Evolutionary conservation across 768 basidiomycete genomes (phyloP).

Genomic region (Naganishia friedmannii): DNA sequence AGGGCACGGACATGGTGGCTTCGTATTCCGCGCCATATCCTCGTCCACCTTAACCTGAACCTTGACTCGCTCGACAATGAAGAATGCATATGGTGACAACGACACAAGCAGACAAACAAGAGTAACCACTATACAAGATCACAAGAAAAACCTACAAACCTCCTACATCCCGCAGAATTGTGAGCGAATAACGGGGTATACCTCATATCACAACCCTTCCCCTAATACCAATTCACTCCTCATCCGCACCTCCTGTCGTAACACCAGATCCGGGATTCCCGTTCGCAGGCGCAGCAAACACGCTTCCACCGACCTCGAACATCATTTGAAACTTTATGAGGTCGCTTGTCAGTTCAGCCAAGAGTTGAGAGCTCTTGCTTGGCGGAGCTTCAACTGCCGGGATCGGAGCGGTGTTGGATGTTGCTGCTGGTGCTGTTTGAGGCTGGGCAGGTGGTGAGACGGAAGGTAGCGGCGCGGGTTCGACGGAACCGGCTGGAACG

Average conservation of each 20-base stretch:
- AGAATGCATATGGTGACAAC: neutral
- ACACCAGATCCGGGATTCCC: neutral
- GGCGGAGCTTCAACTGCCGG: neutral
- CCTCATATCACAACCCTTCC: neutral
- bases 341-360: constrained; percentile 89
- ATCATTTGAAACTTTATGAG: constrained; percentile 82
- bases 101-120: neutral
- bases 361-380: constrained; percentile 66
- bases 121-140: neutral
- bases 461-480: neutral
- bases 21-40: too few relatives aligned
- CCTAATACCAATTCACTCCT: neutral
- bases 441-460: neutral
- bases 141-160: neutral
- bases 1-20: neutral
- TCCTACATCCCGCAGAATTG: neutral
- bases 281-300: constrained; percentile 20
- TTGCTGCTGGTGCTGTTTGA: neutral
- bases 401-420: neutral
- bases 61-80: too few relatives aligned
- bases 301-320: constrained; percentile 53
- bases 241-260: constrained; percentile 1
- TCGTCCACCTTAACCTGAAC: too few relatives aligned
- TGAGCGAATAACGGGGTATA: neutral
- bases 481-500: neutral